A percentile compares a stretch with the other conserved stretches of the same genome.
Conservation (phyloP, 352 stramenopile genomes). For the Globisporangium nunn region DNA sequence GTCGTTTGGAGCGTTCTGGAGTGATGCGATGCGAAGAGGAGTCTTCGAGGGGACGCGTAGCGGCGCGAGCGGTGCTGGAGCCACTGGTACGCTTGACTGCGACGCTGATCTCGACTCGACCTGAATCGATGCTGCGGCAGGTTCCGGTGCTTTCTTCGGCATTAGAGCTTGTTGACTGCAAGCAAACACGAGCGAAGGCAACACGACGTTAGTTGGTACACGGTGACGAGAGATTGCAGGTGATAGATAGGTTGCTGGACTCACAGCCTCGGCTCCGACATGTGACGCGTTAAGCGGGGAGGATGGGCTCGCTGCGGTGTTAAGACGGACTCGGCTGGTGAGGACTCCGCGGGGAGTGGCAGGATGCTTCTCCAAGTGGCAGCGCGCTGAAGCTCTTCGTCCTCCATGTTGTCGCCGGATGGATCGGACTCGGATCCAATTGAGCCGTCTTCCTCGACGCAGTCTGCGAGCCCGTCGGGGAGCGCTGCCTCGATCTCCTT, state of each 20-base stretch:
- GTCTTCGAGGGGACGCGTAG: slow-evolving; percentile 9
- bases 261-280: slow-evolving; percentile 32
- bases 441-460: slow-evolving; percentile 38
- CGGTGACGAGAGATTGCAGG: background rate
- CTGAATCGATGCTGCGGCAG: background rate
- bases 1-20: slow-evolving; percentile 23
- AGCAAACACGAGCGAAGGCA: background rate
- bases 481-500: slow-evolving; percentile 60
- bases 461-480: slow-evolving; percentile 40
- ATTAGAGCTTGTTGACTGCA: background rate
- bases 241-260: background rate
- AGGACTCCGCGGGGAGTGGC: background rate
- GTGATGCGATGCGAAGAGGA: background rate
- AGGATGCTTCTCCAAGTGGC: slow-evolving; percentile 6
- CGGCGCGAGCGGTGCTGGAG: slow-evolving; percentile 3
- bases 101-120: background rate
- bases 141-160: background rate
- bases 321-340: background rate
- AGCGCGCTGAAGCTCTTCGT: slow-evolving; percentile 30
- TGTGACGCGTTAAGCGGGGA: slow-evolving; percentile 20
- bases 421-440: slow-evolving; percentile 65
- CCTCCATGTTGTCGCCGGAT: slow-evolving; percentile 63
- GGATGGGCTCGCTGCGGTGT: slow-evolving; percentile 10
- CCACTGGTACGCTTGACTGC: background rate
- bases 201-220: background rate